phyloP scores from a whole-genome alignment of 2,329 filamentous ascomycete species.

The Orbilia ellipsospora region DNA sequence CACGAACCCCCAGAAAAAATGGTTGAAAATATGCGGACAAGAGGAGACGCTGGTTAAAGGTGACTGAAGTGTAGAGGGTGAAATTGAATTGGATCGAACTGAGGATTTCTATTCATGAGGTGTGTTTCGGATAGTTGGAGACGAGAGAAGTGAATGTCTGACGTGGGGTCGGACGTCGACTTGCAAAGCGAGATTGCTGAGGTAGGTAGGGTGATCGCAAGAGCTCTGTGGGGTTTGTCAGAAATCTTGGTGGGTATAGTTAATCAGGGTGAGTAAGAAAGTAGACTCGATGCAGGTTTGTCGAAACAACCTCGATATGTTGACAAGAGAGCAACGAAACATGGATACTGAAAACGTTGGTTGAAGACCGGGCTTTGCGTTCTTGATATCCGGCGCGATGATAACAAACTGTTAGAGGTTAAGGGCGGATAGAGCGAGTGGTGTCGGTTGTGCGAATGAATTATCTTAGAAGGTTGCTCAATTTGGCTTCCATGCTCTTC shows the following conservation, averaged over 20 bases:
- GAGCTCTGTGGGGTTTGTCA: not conserved
- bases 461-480: slow-evolving; percentile 5
- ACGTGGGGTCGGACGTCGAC: slow-evolving; percentile 3
- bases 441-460: not conserved
- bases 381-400: too few relatives aligned
- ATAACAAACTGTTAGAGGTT: not conserved
- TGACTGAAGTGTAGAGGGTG: not conserved
- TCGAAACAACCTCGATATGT: too few relatives aligned
- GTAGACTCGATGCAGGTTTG: too few relatives aligned
- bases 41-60: not conserved
- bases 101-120: not conserved
- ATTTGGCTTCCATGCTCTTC: slow-evolving; percentile 40
- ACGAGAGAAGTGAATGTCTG: not conserved
- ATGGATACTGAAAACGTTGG: too few relatives aligned
- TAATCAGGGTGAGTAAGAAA: too few relatives aligned
- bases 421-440: not conserved
- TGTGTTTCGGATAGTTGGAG: too few relatives aligned
- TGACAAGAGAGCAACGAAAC: too few relatives aligned
- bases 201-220: not conserved
- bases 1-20: slow-evolving; percentile 3
- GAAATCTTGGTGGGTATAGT: too few relatives aligned
- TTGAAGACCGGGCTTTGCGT: too few relatives aligned
- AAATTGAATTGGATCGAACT: not conserved
- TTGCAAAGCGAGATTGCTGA: not conserved
- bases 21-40: slow-evolving; percentile 4